Evolutionary conservation across 306 rosid species (phyloP), one percentile per base, ranked within the genome.

Genomic region (Mimosa pudica): DNA sequence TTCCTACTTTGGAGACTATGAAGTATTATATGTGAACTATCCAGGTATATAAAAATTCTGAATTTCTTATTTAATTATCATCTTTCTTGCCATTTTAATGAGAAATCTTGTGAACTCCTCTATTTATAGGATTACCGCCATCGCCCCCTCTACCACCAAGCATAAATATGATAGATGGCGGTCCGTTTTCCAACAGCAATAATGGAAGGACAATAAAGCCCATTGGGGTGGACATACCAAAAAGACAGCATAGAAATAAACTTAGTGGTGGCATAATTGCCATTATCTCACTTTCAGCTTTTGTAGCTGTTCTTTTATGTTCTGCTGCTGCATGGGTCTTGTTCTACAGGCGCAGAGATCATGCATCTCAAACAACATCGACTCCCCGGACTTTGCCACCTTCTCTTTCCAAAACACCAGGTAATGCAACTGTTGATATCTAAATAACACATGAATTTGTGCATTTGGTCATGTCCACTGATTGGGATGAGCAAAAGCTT

Each of bases 81-180:
- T 24, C 41, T 18, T 65, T 78, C 77, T 67, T 61, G 11, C 33
- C 78, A 45, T 82, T 79, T 65, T 63, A 44, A 75, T 70, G 74
- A 61, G 46, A 70, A 76, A 70, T 33, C 81, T 78, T 55, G 52
- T 52, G 57, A 46, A 80, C 16, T 84, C 18, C 81, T 84, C 57
- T 71, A 51, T 72, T 16, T 85, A 70, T 70, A 94, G 98, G 99
- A 81, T 88, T 95, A 80, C 98, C 99, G 18, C 90, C 85, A 44
- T 88, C 98, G 71, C 99, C 99, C 74, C 98, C 99, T 75, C 80
- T 82, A 71, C 88, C 97, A 38, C 88, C 97, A 47, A 90, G 86
- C 63, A 87, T 80, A 62, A 74, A 78, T 71, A 80, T 79, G 32
- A 63, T 87, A 35, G 89, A 93, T 73, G 91, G 83, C 17, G 98